Evolutionary conservation across 2,329 filamentous ascomycete genomes (phyloP), one percentile per base, ranked within the genome.

Genomic region (Madurella fahalii): DNA sequence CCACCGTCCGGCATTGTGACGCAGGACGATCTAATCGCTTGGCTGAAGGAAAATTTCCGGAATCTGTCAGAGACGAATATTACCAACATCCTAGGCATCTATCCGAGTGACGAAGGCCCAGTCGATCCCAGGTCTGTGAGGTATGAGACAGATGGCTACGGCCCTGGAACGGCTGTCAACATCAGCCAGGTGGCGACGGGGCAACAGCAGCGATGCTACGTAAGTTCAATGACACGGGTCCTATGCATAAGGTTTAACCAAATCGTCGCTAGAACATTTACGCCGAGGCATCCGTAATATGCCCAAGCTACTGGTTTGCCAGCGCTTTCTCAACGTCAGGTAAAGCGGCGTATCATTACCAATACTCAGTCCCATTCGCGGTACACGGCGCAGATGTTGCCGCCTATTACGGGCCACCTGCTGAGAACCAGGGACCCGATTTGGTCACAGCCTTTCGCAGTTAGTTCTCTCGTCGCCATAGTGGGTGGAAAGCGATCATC

Each of bases 241-340:
- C 25, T 25, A 3, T 4, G 25, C 25, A 25, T 25, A 25, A 7
- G 7, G 7, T 25, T 25, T 25, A 25, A 25, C 25, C 25, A 25
- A 25, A 4, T 7, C 25, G 25, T 25, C 7, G 25, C 25, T 7
- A 39, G 50, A 78, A 80, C 59, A 73, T 83, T 30, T 78, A 77
- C 56, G 77, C 74, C 39, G 80, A 84, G 64, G 69, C 74, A 0
- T 79, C 78, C 1, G 81, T 82, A 53, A 69, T 78, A 31, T 83
- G 81, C 59, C 75, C 79, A 0, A 73, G 74, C 0, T 81, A 82
- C 64, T 82, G 77, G 78, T 65, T 81, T 52, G 73, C 74, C 5
- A 69, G 74, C 40, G 77, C 77, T 1, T 82, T 72, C 54, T 60
- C 68, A 54, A 47, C 57, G n/a, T 59, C 61, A 9, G 63, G 50